Evolutionary conservation across 2,329 filamentous ascomycete genomes (phyloP), one percentile per base, ranked within the genome.

Genomic region (Aspergillus sojae): DNA sequence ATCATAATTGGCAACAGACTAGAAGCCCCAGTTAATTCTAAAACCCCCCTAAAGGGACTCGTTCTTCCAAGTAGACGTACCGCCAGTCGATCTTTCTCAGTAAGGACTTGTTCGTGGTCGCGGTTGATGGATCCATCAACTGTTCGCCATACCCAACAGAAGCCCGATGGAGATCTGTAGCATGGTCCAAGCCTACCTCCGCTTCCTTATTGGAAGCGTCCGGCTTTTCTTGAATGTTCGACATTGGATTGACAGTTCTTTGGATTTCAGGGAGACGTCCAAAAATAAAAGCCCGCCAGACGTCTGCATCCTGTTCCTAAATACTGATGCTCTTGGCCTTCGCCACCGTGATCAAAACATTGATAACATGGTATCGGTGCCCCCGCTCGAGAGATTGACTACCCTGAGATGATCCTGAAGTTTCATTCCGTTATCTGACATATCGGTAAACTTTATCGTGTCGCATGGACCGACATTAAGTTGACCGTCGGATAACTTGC

Each of bases 1-100:
- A 63, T n/a, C 63, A 67, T 64, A 7, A 64, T 23, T 1, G 64
- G 64, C 26, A 66, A 41, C 39, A 41, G 19, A 41, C 39, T 41
- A n/a, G 6, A 41, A n/a, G 16, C 16, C n/a, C 39, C 39, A 9
- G 39, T 41, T n/a, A 41, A 63, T 28, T 7, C 21, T 26, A 4
- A 7, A 6, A 12, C 4, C 1, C 2, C 6, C 5, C 12, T 28
- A 16, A 7, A 9, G 2, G 16, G 45, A 28, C 12, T 2, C 5
- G 23, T 14, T 48, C 9, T 14, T 9, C 2, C 12, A 48, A 12
- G 21, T 2, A 3, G 5, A 48, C n/a, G 6, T 16, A 16, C 21
- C 23, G 45, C 12, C 45, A 23, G 23, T 48, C 39, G 39, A 41
- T 41, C 39, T 41, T 41, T 41, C 39, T 41, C 39, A 41, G 19